Conservation (phyloP, 2,329 filamentous ascomycete species). For the Calonectria multiphialidica region DNA sequence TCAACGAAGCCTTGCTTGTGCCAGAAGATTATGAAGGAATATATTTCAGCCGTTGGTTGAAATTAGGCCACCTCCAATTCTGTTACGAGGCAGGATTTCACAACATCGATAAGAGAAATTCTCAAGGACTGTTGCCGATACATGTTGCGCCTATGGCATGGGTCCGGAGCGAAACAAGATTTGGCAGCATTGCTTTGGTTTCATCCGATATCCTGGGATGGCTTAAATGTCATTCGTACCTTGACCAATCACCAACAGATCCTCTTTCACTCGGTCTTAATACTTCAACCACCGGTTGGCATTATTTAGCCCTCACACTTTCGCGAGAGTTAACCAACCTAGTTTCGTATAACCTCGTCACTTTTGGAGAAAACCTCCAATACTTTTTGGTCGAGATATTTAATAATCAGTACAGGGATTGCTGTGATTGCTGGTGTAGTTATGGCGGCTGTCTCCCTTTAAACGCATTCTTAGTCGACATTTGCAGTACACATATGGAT, state of each 20-base stretch:
- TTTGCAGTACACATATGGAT: not conserved
- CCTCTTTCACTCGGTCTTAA: not conserved
- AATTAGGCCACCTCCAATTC: not conserved
- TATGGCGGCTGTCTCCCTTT: not conserved
- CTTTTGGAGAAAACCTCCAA: no score
- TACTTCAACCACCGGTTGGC: not conserved
- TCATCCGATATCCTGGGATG: not conserved
- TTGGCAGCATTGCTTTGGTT: not conserved
- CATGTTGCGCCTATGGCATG: not conserved
- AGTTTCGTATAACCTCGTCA: not conserved
- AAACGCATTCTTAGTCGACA: not conserved
- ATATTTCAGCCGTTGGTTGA: not conserved
- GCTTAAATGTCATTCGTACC: not conserved
- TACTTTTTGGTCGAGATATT: not conserved
- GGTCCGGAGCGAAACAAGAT: no score
- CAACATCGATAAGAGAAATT: not conserved
- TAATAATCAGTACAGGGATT: not conserved
- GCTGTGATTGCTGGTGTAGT: not conserved
- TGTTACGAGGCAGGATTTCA: constrained; percentile 1
- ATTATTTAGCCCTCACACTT: not conserved
- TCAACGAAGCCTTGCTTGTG: not conserved
- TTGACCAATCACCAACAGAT: not conserved
- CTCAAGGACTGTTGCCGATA: not conserved
- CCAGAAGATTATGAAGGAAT: not conserved
- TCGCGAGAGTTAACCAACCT: fast-evolving